phyloP scores from a whole-genome alignment of 2,329 filamentous ascomycete species.

The Colletotrichum somersetense region DNA sequence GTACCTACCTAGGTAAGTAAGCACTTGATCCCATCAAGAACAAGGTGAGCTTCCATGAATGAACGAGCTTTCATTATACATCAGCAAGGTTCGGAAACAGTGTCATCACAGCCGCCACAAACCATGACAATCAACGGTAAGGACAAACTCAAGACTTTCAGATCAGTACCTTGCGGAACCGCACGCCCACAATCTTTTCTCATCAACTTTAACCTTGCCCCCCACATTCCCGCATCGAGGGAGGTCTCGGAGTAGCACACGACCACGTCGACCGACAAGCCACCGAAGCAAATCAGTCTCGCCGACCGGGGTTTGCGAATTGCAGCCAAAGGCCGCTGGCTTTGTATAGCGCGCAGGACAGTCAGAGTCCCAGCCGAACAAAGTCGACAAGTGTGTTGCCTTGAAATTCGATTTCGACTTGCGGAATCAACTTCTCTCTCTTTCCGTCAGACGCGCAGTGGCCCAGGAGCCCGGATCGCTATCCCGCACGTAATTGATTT shows the following conservation, averaged over 20 bases:
- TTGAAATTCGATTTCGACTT: neutral
- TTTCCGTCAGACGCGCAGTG: constrained; percentile 13
- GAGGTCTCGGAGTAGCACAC: neutral
- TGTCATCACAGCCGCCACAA: neutral
- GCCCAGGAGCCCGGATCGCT: constrained; percentile 28
- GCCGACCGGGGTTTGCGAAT: neutral
- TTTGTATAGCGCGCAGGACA: neutral
- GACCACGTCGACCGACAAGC: neutral
- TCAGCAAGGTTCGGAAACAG: neutral
- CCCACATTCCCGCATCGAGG: constrained; percentile 7
- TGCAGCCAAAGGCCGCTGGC: neutral
- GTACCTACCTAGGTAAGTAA: neutral
- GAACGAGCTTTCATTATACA: neutral
- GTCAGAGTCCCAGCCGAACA: neutral
- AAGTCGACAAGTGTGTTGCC: neutral
- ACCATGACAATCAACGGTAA: neutral
- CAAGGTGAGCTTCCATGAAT: neutral
- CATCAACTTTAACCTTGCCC: neutral
- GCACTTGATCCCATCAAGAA: neutral
- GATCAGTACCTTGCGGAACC: neutral
- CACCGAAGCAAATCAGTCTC: neutral
- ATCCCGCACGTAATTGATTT: constrained; percentile 30
- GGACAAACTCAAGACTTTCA: neutral
- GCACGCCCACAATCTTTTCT: neutral
- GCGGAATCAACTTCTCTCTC: constrained; percentile 10